Conservation (phyloP, 2,329 filamentous ascomycete species). For the Fusarium veterinarium region DNA sequence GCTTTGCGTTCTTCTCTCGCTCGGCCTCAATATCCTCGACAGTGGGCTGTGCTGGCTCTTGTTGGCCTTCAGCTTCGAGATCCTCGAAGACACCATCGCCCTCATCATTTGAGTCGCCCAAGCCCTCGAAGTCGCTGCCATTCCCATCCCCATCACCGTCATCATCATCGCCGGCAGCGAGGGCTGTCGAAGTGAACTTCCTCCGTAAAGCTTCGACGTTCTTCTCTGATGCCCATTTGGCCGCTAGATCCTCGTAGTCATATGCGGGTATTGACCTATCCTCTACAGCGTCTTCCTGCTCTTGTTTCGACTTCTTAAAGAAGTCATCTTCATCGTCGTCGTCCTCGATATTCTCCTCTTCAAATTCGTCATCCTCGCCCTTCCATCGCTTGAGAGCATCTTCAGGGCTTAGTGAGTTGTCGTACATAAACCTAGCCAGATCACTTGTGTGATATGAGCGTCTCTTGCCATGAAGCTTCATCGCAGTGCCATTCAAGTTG, state of each 20-base stretch:
- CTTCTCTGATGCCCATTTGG: constrained; percentile 86
- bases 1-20: constrained; percentile 87
- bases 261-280: constrained; percentile 83
- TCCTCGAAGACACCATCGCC: constrained; percentile 70
- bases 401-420: constrained; percentile 78
- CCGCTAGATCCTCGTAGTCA: constrained; percentile 82
- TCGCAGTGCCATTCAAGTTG: constrained; percentile 81
- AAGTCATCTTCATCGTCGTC: constrained; percentile 70
- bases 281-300: constrained; percentile 79
- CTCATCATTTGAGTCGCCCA: constrained; percentile 63
- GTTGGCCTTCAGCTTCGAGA: constrained; percentile 77
- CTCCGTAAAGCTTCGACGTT: constrained; percentile 79
- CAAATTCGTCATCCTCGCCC: constrained; percentile 69
- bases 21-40: constrained; percentile 80
- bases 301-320: constrained; percentile 72
- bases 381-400: constrained; percentile 85
- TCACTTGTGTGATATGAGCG: constrained; percentile 83
- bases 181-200: constrained; percentile 78
- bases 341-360: constrained; percentile 69
- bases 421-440: constrained; percentile 89
- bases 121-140: constrained; percentile 65
- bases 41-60: constrained; percentile 52
- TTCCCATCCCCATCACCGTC: constrained; percentile 53
- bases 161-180: constrained; percentile 52
- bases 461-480: constrained; percentile 74